Base-by-base conservation (phyloP, 768 basidiomycete genomes). In the Leucocoprinus leucothites region DNA sequence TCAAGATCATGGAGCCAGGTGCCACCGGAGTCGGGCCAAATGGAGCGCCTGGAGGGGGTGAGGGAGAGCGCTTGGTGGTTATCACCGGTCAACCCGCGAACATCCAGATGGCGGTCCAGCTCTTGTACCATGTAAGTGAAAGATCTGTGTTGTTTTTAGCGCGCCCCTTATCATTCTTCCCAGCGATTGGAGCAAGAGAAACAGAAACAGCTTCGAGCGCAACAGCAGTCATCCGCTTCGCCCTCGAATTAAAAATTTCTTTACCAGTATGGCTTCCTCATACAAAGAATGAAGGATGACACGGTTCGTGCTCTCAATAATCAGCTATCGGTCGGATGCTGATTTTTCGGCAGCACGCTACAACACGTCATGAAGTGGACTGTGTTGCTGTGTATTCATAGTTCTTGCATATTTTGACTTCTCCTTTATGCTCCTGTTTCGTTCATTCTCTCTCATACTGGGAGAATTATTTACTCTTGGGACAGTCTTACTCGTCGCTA, bases 1-100 rank as follows among this genome's bases (percentile, higher is more conserved):
- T 99, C 71, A 94, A 97, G 73, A 98, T 99, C 51, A 97, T 96
- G 88, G 97, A 99, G 63, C 94, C 96, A 31, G 94, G 94, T 48
- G 91, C 91, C 9, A 79, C 79, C 6, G 84, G 82, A 24, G 80
- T 82, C 3, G 84, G 84, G 16, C 70, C 83, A 64, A 85, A 86
- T 54, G 89, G 87, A 14, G 85, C 82, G 1, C 80, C 84, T 9
- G 80, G 86, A 1, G 88, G 87, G 31, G 82, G 84, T 28, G 91
- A 94, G 64, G 89, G 90, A 43, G 95, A 98, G 71, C 74, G 96
- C 63, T 69, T 99, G 67, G 96, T 99, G 6, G 95, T 94, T 48
- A 98, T 99, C 64, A 97, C 94, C 18, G 97, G 97, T n/a, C 86
- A 87, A 65, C 94, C 94, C 1, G 77, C 85, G 3, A 95, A 96